Conservation (phyloP, 768 basidiomycete species). For the Gymnopilus dilepis region DNA sequence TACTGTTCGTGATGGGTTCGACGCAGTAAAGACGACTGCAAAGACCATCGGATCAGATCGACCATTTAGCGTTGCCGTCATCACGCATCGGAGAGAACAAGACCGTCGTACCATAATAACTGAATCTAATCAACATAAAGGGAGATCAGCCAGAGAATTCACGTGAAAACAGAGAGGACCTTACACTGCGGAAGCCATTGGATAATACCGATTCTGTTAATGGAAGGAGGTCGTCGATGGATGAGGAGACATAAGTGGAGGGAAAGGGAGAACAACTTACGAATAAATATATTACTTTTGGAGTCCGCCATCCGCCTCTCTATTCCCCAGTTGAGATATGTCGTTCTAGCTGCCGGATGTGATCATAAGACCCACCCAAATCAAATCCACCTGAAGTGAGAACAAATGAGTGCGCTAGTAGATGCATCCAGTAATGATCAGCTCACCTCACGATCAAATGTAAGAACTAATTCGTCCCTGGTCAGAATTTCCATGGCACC, state of each 20-base stretch:
- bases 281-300: background rate
- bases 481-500: background rate
- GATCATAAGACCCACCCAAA: background rate
- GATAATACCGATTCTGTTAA: slow-evolving; percentile 1
- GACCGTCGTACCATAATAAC: background rate
- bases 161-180: background rate
- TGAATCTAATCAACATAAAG: background rate
- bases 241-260: background rate
- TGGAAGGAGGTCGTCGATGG: background rate
- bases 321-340: background rate
- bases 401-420: background rate
- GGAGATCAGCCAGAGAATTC: too few relatives aligned
- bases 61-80: too few relatives aligned
- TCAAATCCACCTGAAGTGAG: background rate
- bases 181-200: slow-evolving; percentile 2
- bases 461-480: background rate
- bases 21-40: background rate
- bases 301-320: background rate
- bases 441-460: background rate
- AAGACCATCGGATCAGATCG: background rate
- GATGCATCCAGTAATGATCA: background rate
- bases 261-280: background rate
- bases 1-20: background rate
- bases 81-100: too few relatives aligned
- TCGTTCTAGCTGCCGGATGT: background rate